Percentiles rank a stretch among this genome's conserved stretches.
These are phyloP conservation scores for Thalassiosira oceanica DNA, from an alignment of 352 stramenopile species.

Conservation along the genomic window DNA sequence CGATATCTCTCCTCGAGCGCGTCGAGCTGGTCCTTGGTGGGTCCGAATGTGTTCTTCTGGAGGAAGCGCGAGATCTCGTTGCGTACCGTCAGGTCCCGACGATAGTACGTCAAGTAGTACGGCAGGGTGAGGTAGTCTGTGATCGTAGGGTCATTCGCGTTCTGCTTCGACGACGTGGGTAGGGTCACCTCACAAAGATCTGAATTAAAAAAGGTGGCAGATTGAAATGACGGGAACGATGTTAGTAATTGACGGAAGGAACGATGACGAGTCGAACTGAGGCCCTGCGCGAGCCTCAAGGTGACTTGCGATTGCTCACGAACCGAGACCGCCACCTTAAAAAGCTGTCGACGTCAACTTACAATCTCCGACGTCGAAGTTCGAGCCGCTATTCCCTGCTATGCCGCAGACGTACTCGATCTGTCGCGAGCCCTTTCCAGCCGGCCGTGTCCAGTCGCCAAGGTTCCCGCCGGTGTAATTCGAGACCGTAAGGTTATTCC, in stretches of 20 bases:
- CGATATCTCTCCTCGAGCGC: slow-evolving; percentile 22
- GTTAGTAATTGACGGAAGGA: too few species aligned
- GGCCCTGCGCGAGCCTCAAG: too few species aligned
- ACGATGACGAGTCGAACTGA: too few species aligned
- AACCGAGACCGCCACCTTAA: too few species aligned
- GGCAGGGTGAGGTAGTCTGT: slow-evolving; percentile 18
- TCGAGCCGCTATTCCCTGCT: slow-evolving; percentile 22
- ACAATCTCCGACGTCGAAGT: slow-evolving; percentile 37
- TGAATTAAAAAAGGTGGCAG: too few species aligned
- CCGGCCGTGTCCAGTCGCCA: slow-evolving; percentile 25
- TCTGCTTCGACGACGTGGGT: slow-evolving; percentile 10
- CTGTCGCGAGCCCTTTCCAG: not conserved
- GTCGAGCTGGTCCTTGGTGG: slow-evolving; percentile 35
- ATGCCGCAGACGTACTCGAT: slow-evolving; percentile 20
- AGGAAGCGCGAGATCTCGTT: slow-evolving; percentile 56
- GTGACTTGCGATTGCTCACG: too few species aligned
- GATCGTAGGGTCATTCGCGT: slow-evolving; percentile 3
- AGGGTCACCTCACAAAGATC: slow-evolving; percentile 42
- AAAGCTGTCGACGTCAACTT: too few species aligned
- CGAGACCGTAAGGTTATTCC: not conserved
- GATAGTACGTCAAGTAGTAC: slow-evolving; percentile 56
- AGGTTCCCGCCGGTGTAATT: not conserved
- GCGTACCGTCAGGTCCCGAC: slow-evolving; percentile 16
- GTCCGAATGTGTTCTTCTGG: slow-evolving; percentile 63
- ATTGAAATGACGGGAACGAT: too few species aligned